A percentile compares a stretch with the other conserved stretches of the same genome.
Evolutionary conservation across 2,329 filamentous ascomycete genomes (phyloP).

Genomic region (Cladosporium sp.): DNA sequence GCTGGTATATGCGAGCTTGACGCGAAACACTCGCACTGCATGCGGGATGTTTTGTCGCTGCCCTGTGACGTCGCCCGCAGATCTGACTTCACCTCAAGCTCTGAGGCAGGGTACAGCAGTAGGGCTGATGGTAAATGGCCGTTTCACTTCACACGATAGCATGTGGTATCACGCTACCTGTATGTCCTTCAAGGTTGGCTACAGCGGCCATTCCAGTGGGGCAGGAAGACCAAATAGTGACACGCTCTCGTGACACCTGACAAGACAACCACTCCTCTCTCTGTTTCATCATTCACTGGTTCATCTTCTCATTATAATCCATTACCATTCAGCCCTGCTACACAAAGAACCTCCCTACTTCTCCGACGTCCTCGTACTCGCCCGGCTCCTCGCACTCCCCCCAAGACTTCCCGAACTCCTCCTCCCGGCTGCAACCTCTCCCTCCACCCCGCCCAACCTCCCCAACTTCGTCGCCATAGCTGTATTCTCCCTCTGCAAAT

Average conservation of each 20-base stretch:
- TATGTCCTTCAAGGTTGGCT: too few relatives aligned
- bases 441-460: slow-evolving; percentile 21
- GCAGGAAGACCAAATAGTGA: too few relatives aligned
- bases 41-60: not conserved
- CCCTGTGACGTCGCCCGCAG: not conserved
- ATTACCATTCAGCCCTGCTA: not conserved
- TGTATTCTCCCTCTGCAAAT: slow-evolving; percentile 60
- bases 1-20: not conserved
- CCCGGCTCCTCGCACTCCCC: not conserved
- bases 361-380: slow-evolving; percentile 4
- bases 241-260: too few relatives aligned
- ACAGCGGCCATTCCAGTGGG: too few relatives aligned
- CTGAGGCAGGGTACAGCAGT: not conserved
- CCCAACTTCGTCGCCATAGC: slow-evolving; percentile 45
- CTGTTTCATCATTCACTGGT: too few relatives aligned
- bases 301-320: not conserved
- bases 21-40: not conserved
- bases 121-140: not conserved
- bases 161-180: too few relatives aligned
- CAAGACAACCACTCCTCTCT: too few relatives aligned
- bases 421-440: slow-evolving; percentile 6
- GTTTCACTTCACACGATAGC: too few relatives aligned
- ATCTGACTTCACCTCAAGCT: not conserved
- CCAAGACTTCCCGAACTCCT: slow-evolving; percentile 8
- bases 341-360: not conserved